phyloP scores from a whole-genome alignment of 192 early-diverging fungal genomes.

The Coemansia sp. region DNA sequence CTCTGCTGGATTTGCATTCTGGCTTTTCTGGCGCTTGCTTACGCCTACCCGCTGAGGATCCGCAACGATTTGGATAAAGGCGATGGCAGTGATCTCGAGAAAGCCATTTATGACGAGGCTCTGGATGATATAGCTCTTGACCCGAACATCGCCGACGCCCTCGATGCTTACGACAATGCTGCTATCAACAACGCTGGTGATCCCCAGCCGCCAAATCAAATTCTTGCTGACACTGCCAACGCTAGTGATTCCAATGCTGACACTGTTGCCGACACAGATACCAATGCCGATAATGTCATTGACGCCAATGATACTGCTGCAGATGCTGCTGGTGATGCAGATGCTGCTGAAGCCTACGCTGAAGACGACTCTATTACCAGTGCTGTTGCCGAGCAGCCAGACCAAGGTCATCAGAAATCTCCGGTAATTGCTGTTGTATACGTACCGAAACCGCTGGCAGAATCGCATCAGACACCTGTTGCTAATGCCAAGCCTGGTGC shows the following conservation, averaged over 20 bases:
- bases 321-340: neutral
- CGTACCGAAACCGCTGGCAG: neutral
- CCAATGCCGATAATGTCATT: neutral
- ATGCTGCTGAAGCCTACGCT: neutral
- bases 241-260: constrained; percentile 4
- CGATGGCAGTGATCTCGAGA: constrained; percentile 16
- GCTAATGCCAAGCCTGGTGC: too few species aligned
- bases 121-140: constrained; percentile 24
- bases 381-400: constrained; percentile 2
- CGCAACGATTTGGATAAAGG: constrained; percentile 8
- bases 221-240: neutral
- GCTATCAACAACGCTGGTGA: neutral
- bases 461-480: too few species aligned
- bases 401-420: neutral
- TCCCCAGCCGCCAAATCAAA: neutral
- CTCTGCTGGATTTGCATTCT: constrained; percentile 23
- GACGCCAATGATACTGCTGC: neutral
- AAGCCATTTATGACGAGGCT: constrained; percentile 31
- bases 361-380: neutral
- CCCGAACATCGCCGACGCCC: constrained; percentile 23
- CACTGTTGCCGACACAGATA: neutral
- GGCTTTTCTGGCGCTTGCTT: constrained; percentile 20
- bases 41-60: constrained; percentile 20
- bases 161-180: constrained; percentile 11
- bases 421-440: constrained; percentile 4